Conservation (phyloP, 345 rosid species). For the Ricinus communis region DNA sequence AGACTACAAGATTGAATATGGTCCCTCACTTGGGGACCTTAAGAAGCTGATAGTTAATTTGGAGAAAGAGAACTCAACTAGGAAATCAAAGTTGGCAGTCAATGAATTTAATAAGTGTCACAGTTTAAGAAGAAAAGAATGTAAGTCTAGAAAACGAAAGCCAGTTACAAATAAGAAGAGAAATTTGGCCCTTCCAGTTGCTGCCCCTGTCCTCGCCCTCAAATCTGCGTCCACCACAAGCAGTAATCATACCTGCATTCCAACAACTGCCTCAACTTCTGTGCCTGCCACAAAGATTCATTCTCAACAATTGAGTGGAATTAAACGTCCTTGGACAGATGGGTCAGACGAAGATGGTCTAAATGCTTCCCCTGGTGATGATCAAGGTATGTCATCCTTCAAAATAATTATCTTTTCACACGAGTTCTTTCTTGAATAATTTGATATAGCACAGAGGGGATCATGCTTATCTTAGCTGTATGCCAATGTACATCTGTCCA, state of each 20-base stretch:
- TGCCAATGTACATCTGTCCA: too few relatives aligned
- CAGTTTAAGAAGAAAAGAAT: too few relatives aligned
- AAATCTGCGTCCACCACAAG: neutral
- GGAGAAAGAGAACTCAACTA: constrained; percentile 17
- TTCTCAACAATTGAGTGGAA: constrained; percentile 1
- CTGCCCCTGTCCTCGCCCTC: neutral
- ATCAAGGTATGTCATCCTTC: neutral
- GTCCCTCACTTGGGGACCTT: neutral
- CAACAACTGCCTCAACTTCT: too few relatives aligned
- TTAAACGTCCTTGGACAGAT: constrained; percentile 7
- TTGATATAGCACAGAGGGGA: too few relatives aligned
- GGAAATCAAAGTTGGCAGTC: neutral
- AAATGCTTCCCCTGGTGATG: neutral
- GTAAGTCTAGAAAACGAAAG: neutral
- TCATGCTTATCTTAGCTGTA: too few relatives aligned
- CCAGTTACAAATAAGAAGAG: neutral
- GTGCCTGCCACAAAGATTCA: too few relatives aligned
- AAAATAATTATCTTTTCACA: neutral
- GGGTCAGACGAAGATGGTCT: neutral
- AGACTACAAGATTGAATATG: constrained; percentile 21
- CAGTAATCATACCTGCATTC: neutral
- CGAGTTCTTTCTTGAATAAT: too few relatives aligned
- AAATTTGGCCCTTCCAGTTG: neutral
- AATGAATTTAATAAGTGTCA: neutral
- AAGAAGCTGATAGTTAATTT: constrained; percentile 8